Conservation (phyloP, 805 yeast species). For the Kodamaea neixiangensis region DNA sequence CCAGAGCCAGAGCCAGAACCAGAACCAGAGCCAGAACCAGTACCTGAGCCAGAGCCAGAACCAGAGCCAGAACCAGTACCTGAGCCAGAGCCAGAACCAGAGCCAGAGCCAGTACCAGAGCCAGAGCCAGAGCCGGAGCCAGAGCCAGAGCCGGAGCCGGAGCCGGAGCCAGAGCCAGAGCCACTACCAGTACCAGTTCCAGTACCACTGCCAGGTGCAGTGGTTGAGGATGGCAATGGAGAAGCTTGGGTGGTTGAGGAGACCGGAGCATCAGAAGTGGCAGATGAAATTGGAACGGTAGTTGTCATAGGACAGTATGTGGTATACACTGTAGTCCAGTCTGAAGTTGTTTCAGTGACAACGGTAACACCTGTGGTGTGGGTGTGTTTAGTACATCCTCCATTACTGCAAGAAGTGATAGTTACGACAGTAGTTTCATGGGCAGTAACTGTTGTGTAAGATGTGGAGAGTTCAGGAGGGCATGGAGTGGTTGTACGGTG, state of each 20-base stretch:
- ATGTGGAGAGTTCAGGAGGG: background rate
- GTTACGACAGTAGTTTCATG: slow-evolving; percentile 8
- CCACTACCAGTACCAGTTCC: background rate
- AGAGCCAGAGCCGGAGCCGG: background rate
- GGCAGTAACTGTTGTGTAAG: slow-evolving; percentile 9
- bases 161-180: background rate
- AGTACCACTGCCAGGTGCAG: background rate
- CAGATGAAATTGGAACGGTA: background rate
- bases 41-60: background rate
- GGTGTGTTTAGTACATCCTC: background rate
- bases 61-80: background rate
- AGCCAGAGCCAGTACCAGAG: background rate
- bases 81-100: background rate
- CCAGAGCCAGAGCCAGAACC: background rate
- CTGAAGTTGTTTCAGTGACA: slow-evolving; percentile 13
- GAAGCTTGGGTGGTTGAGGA: too few species aligned
- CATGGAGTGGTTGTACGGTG: too few species aligned
- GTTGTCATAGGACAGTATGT: slow-evolving; percentile 19
- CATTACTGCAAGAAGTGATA: slow-evolving; percentile 1
- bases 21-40: background rate
- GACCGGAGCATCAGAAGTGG: too few species aligned
- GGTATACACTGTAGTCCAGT: slow-evolving; percentile 14
- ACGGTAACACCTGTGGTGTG: slow-evolving; percentile 11
- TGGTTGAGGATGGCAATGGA: too few species aligned
- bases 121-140: background rate